phyloP scores from a whole-genome alignment of 345 rosid species.

The Tarenaya hassleriana region DNA sequence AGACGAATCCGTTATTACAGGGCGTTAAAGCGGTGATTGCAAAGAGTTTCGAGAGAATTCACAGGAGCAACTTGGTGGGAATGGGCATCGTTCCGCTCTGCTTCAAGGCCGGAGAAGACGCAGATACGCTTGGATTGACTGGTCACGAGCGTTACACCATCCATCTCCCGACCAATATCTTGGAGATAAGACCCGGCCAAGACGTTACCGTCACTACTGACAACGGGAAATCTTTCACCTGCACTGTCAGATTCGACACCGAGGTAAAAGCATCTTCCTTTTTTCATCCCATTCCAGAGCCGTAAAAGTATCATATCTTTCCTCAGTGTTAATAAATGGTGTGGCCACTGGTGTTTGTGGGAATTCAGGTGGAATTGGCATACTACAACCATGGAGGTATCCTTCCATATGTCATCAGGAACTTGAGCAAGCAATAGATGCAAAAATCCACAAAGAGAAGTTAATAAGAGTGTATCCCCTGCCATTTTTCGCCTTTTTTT shows the following conservation, averaged over 20 bases:
- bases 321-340: background rate
- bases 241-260: slow-evolving; percentile 91
- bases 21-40: slow-evolving; percentile 97
- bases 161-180: slow-evolving; percentile 67
- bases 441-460: slow-evolving; percentile 13
- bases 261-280: slow-evolving; percentile 46
- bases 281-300: too few relatives aligned
- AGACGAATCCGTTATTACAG: slow-evolving; percentile 34
- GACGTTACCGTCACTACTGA: slow-evolving; percentile 81
- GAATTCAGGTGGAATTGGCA: slow-evolving; percentile 80
- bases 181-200: slow-evolving; percentile 88
- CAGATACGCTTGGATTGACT: slow-evolving; percentile 77
- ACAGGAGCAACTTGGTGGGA: slow-evolving; percentile 94
- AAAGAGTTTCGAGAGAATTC: slow-evolving; percentile 97
- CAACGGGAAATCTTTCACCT: slow-evolving; percentile 79
- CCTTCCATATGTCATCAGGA: slow-evolving; percentile 91
- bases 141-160: slow-evolving; percentile 86
- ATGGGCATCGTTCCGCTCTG: slow-evolving; percentile 97
- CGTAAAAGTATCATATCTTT: too few relatives aligned
- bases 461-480: too few relatives aligned
- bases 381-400: slow-evolving; percentile 93
- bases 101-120: slow-evolving; percentile 90
- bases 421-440: slow-evolving; percentile 51
- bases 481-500: too few relatives aligned
- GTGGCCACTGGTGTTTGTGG: slow-evolving; percentile 1